phyloP scores from a whole-genome alignment of 2,329 filamentous ascomycete species.

The Colletotrichum gloeosporioides region DNA sequence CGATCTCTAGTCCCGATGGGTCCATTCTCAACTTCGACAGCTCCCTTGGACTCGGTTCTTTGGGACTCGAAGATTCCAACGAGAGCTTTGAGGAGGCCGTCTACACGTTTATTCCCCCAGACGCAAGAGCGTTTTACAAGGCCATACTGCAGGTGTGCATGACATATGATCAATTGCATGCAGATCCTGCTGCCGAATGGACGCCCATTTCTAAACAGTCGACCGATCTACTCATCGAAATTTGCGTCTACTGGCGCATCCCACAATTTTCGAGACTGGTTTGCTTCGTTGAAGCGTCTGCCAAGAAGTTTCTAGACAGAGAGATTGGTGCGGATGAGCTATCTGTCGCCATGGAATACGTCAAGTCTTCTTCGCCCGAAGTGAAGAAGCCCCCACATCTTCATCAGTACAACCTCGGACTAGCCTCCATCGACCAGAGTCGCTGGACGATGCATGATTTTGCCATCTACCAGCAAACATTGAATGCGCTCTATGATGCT shows the following conservation, averaged over 20 bases:
- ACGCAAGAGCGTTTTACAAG: slow-evolving; percentile 83
- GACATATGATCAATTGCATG: slow-evolving; percentile 65
- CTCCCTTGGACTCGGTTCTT: slow-evolving; percentile 68
- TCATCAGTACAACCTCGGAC: slow-evolving; percentile 53
- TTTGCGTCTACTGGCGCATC: slow-evolving; percentile 88
- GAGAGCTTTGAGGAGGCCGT: slow-evolving; percentile 65
- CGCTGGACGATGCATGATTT: slow-evolving; percentile 75
- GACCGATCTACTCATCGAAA: slow-evolving; percentile 81
- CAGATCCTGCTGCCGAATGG: slow-evolving; percentile 53
- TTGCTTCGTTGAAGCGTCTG: slow-evolving; percentile 82
- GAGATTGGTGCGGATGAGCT: slow-evolving; percentile 83
- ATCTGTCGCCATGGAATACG: slow-evolving; percentile 81
- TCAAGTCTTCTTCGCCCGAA: slow-evolving; percentile 74
- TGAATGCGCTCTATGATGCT: slow-evolving; percentile 79
- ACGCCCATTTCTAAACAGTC: slow-evolving; percentile 77
- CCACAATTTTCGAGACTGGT: slow-evolving; percentile 82
- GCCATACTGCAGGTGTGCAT: slow-evolving; percentile 81
- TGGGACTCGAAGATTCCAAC: slow-evolving; percentile 66
- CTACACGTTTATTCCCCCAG: slow-evolving; percentile 89
- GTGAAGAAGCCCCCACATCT: slow-evolving; percentile 67
- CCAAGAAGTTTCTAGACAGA: slow-evolving; percentile 84
- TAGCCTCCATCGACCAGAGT: slow-evolving; percentile 62
- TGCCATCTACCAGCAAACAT: slow-evolving; percentile 74
- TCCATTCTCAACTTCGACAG: slow-evolving; percentile 63
- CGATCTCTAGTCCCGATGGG: slow-evolving; percentile 52